These are phyloP conservation scores for Wickerhamiella nectarea DNA, from an alignment of 805 yeast genomes.

Conservation along the genomic window DNA sequence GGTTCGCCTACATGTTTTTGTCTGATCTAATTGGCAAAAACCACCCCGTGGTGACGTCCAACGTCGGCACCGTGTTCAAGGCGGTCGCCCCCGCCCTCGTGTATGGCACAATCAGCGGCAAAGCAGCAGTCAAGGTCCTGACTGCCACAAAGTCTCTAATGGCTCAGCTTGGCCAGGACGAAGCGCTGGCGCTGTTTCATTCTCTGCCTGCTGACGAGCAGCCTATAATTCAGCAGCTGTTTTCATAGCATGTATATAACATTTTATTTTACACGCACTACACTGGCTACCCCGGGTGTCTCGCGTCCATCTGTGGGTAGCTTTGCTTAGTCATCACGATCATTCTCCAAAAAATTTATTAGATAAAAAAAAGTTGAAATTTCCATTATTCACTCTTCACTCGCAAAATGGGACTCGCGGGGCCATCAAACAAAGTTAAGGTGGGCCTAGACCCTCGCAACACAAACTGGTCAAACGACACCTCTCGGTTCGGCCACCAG, in stretches of 20 bases:
- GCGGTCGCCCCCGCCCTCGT: conserved; percentile 60
- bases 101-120: conserved; percentile 54
- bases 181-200: conserved; percentile 50
- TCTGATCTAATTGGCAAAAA: conserved; percentile 54
- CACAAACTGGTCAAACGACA: conserved; percentile 79
- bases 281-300: neutral
- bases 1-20: conserved; percentile 64
- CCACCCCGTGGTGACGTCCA: conserved; percentile 43
- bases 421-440: conserved; percentile 62
- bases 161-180: conserved; percentile 50
- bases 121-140: conserved; percentile 54
- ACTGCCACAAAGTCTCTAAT: conserved; percentile 50
- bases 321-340: neutral
- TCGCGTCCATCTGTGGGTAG: neutral
- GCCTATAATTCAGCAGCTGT: conserved; percentile 47
- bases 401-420: conserved; percentile 39
- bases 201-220: conserved; percentile 49
- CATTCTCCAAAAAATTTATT: neutral
- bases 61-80: conserved; percentile 50
- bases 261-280: neutral
- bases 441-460: conserved; percentile 90
- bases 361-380: neutral
- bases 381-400: neutral
- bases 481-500: conserved; percentile 66
- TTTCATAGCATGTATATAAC: conserved; percentile 19